Evolutionary conservation across 352 stramenopile genomes (phyloP).

Genomic region (Phytophthora aleatoria): DNA sequence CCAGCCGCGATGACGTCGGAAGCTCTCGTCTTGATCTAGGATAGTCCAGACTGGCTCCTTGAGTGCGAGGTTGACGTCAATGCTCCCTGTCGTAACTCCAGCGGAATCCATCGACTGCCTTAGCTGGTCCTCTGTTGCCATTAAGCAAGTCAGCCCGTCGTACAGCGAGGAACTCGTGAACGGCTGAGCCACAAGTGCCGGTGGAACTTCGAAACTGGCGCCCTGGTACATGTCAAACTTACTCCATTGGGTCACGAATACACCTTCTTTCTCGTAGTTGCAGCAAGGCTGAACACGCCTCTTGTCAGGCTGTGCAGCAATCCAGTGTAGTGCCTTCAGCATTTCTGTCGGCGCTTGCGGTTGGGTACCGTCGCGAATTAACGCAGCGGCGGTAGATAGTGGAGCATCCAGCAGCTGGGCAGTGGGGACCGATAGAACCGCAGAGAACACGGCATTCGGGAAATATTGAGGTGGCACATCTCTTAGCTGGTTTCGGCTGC

Average conservation of each 20-base stretch:
- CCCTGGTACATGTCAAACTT: constrained; percentile 34
- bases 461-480: constrained; percentile 22
- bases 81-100: constrained; percentile 8
- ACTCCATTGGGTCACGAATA: constrained; percentile 30
- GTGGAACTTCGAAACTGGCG: constrained; percentile 14
- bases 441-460: constrained; percentile 22
- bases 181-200: constrained; percentile 20
- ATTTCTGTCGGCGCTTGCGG: constrained; percentile 3
- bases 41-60: constrained; percentile 16
- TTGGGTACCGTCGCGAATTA: constrained; percentile 8
- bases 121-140: constrained; percentile 32
- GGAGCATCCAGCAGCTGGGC: constrained; percentile 10
- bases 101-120: not conserved
- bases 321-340: constrained; percentile 25
- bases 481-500: constrained; percentile 18
- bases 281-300: constrained; percentile 10
- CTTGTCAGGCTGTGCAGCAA: constrained; percentile 31
- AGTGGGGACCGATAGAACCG: constrained; percentile 11
- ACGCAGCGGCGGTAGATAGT: constrained; percentile 7
- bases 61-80: constrained; percentile 5
- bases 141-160: constrained; percentile 29
- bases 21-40: constrained; percentile 9
- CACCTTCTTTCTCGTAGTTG: constrained; percentile 18
- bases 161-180: constrained; percentile 28
- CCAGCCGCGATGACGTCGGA: constrained; percentile 5